Conservation (phyloP, 1,284 basidiomycete species). For the Cerioporus squamosus region DNA sequence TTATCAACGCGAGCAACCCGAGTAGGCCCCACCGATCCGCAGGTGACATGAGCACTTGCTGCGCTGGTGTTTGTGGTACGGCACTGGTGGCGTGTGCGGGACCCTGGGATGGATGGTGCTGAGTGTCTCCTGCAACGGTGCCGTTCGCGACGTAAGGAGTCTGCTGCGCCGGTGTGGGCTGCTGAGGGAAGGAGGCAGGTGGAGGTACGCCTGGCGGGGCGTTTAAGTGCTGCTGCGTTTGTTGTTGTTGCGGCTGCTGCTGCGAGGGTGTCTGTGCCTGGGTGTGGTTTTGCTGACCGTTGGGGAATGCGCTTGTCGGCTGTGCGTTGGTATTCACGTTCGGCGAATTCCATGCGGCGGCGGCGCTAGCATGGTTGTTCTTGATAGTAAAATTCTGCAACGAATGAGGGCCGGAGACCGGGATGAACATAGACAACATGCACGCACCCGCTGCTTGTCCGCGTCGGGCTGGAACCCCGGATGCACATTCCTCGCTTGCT, state of each 20-base stretch:
- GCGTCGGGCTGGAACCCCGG: constrained; percentile 65
- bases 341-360: constrained; percentile 63
- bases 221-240: constrained; percentile 42
- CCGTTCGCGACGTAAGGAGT: constrained; percentile 40
- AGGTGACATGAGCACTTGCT: constrained; percentile 92
- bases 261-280: constrained; percentile 34
- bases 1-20: constrained; percentile 89
- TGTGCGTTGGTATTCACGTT: constrained; percentile 45
- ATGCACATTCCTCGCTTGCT: constrained; percentile 62
- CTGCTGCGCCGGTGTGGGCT: constrained; percentile 41
- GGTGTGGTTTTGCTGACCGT: constrained; percentile 40
- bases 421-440: constrained; percentile 6
- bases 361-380: constrained; percentile 47
- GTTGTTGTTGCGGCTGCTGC: constrained; percentile 32
- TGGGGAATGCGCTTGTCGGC: constrained; percentile 29
- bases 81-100: constrained; percentile 31
- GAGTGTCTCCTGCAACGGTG: constrained; percentile 35
- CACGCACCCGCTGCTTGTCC: constrained; percentile 75
- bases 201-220: constrained; percentile 61
- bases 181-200: constrained; percentile 40
- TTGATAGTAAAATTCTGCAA: constrained; percentile 60
- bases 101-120: constrained; percentile 31
- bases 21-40: constrained; percentile 96
- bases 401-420: constrained; percentile 8
- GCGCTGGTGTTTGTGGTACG: constrained; percentile 84